A percentile compares a stretch with the other conserved stretches of the same genome.
phyloP scores from a whole-genome alignment of 306 rosid species.

The Hylodesmum podocarpum region DNA sequence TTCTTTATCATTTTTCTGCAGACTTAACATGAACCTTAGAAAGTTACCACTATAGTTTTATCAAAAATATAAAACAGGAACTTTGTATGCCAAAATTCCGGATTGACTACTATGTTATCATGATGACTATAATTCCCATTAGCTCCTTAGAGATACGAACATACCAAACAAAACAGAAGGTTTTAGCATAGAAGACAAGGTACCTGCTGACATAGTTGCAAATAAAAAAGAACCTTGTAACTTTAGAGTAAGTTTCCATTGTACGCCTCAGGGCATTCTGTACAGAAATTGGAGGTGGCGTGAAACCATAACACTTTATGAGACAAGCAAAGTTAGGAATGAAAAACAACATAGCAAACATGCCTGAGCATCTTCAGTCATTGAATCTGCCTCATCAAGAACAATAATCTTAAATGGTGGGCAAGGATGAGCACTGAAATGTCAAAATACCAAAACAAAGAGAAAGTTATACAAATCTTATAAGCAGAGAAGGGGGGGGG shows the following conservation, averaged over 20 bases:
- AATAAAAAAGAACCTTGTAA: constrained; percentile 89
- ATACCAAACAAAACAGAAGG: background rate
- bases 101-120: background rate
- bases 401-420: constrained; percentile 92
- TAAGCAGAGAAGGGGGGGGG: background rate
- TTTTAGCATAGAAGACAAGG: background rate
- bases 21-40: background rate
- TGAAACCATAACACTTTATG: background rate
- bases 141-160: background rate
- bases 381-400: constrained; percentile 96
- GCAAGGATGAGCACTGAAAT: constrained; percentile 75
- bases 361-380: constrained; percentile 99
- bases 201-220: constrained; percentile 98
- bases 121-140: background rate
- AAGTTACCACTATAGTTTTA: background rate
- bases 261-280: constrained; percentile 97
- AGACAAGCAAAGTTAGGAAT: background rate
- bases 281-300: constrained; percentile 14
- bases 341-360: constrained; percentile 14
- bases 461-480: constrained; percentile 1
- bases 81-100: background rate
- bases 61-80: background rate
- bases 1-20: background rate
- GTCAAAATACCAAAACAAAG: background rate
- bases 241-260: constrained; percentile 94